Evolutionary conservation across 2,329 filamentous ascomycete genomes (phyloP).

Genomic region (Xenosphaeropsis pyriputrescens): DNA sequence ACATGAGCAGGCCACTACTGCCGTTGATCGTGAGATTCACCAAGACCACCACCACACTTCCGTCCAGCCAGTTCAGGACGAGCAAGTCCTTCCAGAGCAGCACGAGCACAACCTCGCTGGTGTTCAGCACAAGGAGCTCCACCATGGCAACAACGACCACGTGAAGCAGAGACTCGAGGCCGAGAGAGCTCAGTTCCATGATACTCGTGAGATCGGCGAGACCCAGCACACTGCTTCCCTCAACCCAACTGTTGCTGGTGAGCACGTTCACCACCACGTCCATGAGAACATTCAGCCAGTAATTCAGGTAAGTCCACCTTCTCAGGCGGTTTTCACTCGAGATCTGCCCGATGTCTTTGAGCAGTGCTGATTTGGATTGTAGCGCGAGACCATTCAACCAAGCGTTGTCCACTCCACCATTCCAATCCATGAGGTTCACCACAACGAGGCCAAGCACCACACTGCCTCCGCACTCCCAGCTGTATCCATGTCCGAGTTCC

Average conservation of each 20-base stretch:
- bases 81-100: constrained; percentile 41
- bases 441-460: constrained; percentile 52
- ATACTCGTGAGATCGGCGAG: constrained; percentile 28
- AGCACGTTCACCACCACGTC: constrained; percentile 45
- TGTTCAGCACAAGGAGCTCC: constrained; percentile 44
- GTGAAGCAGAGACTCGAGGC: constrained; percentile 30
- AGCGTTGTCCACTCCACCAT: constrained; percentile 57
- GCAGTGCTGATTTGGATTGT: constrained; percentile 54
- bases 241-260: constrained; percentile 35
- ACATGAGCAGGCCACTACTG: constrained; percentile 46
- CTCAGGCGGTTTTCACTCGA: background rate
- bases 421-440: constrained; percentile 58
- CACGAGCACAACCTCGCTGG: constrained; percentile 43
- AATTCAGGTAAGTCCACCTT: background rate
- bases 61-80: constrained; percentile 45
- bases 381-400: constrained; percentile 55
- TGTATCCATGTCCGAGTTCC: constrained; percentile 51
- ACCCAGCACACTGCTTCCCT: constrained; percentile 31
- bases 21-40: constrained; percentile 53
- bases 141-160: constrained; percentile 40
- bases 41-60: constrained; percentile 61
- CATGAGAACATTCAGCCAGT: constrained; percentile 7
- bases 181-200: constrained; percentile 38
- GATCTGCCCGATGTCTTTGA: constrained; percentile 35
- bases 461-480: constrained; percentile 45